A percentile compares a stretch with the other conserved stretches of the same genome.
These are phyloP conservation scores for Aspergillus diversus DNA, from an alignment of 495 filamentous ascomycete species.

Conservation along the genomic window DNA sequence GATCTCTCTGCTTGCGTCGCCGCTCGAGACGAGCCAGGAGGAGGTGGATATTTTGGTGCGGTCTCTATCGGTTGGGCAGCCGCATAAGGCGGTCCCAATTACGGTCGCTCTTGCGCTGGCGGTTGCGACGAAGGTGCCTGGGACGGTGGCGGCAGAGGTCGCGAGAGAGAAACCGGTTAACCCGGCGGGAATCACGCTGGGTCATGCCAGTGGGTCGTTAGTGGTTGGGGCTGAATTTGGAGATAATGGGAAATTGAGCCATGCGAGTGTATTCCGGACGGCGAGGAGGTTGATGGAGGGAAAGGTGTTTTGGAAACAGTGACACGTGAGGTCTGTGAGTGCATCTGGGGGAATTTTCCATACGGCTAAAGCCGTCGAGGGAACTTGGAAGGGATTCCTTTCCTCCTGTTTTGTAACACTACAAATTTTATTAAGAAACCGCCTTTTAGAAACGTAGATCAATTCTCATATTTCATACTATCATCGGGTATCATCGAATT, in stretches of 20 bases:
- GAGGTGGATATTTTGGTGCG: constrained; percentile 49
- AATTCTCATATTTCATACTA: not conserved
- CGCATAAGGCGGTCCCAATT: constrained; percentile 66
- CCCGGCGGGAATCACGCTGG: constrained; percentile 52
- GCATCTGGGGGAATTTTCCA: too few species aligned
- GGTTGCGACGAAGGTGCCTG: constrained; percentile 46
- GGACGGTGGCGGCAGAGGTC: constrained; percentile 47
- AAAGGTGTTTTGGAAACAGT: constrained; percentile 52
- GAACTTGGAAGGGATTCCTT: not conserved
- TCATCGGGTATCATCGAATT: too few species aligned
- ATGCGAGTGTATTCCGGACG: constrained; percentile 56
- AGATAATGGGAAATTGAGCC: constrained; percentile 41
- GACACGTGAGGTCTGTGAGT: too few species aligned
- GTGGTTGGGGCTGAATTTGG: constrained; percentile 54
- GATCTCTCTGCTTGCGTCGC: constrained; percentile 61
- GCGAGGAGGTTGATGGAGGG: constrained; percentile 61
- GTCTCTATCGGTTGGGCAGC: constrained; percentile 57
- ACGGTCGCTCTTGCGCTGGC: constrained; percentile 65
- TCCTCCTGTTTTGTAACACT: not conserved
- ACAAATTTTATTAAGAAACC: not conserved
- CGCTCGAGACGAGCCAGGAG: constrained; percentile 22
- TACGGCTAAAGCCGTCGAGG: not conserved
- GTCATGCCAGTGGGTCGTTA: constrained; percentile 64
- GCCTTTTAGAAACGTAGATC: not conserved
- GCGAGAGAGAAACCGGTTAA: constrained; percentile 27